These are phyloP conservation scores for Verticillium alfalfae DNA, from an alignment of 2,329 filamentous ascomycete species.

Conservation along the genomic window DNA sequence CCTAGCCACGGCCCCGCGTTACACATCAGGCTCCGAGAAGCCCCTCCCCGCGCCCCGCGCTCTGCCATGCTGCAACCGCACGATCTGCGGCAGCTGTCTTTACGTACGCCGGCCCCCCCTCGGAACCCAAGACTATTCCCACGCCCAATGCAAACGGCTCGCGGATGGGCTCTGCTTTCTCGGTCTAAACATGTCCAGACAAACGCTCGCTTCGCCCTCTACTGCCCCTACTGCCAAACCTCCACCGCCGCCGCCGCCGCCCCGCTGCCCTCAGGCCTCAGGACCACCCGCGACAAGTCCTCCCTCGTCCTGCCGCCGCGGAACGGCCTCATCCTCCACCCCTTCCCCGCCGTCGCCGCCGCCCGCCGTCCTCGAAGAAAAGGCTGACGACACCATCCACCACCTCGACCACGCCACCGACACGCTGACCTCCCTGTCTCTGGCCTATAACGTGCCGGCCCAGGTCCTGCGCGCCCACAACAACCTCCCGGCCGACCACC, in stretches of 20 bases:
- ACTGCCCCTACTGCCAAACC: slow-evolving; percentile 74
- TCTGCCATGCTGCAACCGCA: slow-evolving; percentile 63
- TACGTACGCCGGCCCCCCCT: slow-evolving; percentile 35
- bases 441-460: slow-evolving; percentile 66
- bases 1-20: slow-evolving; percentile 47
- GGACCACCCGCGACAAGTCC: slow-evolving; percentile 49
- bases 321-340: slow-evolving; percentile 20
- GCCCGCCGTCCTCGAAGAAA: slow-evolving; percentile 20
- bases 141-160: too few species aligned
- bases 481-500: slow-evolving; percentile 64
- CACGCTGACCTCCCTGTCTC: slow-evolving; percentile 60
- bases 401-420: slow-evolving; percentile 68
- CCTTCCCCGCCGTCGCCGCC: slow-evolving; percentile 18
- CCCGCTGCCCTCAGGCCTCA: slow-evolving; percentile 54
- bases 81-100: slow-evolving; percentile 68
- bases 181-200: slow-evolving; percentile 29
- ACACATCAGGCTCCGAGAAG: slow-evolving; percentile 54
- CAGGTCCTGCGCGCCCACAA: slow-evolving; percentile 60
- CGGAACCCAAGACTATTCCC: too few species aligned
- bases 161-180: too few species aligned
- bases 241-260: slow-evolving; percentile 51
- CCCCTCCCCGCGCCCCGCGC: slow-evolving; percentile 52
- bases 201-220: slow-evolving; percentile 62
- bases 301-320: slow-evolving; percentile 64
- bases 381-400: slow-evolving; percentile 60